Base-by-base conservation (phyloP, 345 rosid genomes). In the Reutealis trisperma region DNA sequence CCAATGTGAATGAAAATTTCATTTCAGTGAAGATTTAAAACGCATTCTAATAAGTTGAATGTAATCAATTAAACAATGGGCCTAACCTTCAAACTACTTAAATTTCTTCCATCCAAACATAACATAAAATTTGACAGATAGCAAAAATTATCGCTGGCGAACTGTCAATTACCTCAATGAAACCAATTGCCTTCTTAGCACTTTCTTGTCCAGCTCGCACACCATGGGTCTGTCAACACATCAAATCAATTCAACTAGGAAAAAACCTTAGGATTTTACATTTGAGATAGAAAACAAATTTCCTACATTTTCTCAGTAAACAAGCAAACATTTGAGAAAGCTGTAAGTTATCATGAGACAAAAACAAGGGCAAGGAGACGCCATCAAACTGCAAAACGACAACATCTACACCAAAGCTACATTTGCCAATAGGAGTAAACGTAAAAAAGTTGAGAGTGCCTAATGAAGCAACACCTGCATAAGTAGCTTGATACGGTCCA, bases 401-500 rank as follows among this genome's bases (percentile, higher is more conserved):
- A 51, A 25, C 61, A 27, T 44, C 25, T 13, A 44, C 45, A 14
- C 57, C 5, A 61, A 5, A 63, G 11, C 4, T 14, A 49, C 63
- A 61, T 55, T 21, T 47, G 3, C 8, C 45, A 47, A 22, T 22
- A 4, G 45, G 8, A 64, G 19, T 34, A 67, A 61, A 47, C 13
- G 61, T n/a, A 42, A 49, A 2, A 49, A 67, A 64, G 12, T 15
- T 18, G 27, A 52, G 32, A 14, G 27, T 16, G 67, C 7, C 8
- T 41, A 45, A 66, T 24, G 3, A 67, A 58, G 63, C n/a, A 60
- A 63, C 57, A 95, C 99, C 97, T 92, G 97, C 97, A 96, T 91
- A 80, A 96, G 97, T 72, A 96, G 90, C 89, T 96, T 96, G 70
- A 93, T 76, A 54, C 97, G 99, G 86, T 96, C 99, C 61, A 96